Evolutionary conservation across 352 stramenopile genomes (phyloP).

Genomic region (Phytophthora quininea): DNA sequence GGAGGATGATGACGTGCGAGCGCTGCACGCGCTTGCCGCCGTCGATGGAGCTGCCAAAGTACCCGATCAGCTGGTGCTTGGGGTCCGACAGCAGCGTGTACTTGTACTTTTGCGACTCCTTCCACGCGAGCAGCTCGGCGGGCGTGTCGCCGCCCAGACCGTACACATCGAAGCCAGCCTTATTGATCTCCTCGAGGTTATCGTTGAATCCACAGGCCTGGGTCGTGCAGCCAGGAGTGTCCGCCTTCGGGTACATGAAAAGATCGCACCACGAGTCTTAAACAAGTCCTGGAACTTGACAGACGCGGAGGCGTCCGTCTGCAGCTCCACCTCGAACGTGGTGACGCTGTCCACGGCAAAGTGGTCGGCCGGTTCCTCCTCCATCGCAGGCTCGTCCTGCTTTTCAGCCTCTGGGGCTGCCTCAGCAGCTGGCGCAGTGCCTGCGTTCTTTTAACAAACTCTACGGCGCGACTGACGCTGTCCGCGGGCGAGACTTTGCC

Average conservation of each 20-base stretch:
- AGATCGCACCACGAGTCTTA: slow-evolving; percentile 76
- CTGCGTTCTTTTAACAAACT: slow-evolving; percentile 68
- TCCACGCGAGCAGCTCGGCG: slow-evolving; percentile 74
- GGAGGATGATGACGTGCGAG: slow-evolving; percentile 85
- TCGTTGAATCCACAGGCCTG: slow-evolving; percentile 89
- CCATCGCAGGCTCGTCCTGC: slow-evolving; percentile 12
- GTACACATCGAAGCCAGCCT: slow-evolving; percentile 82
- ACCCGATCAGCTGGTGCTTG: slow-evolving; percentile 73
- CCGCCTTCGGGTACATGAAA: slow-evolving; percentile 91
- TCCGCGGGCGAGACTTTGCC: slow-evolving; percentile 75
- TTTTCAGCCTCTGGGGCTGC: background rate
- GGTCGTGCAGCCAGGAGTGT: slow-evolving; percentile 84
- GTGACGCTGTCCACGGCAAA: slow-evolving; percentile 53
- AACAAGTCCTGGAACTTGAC: slow-evolving; percentile 77
- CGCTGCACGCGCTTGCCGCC: slow-evolving; percentile 69
- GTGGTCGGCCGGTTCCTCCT: slow-evolving; percentile 24
- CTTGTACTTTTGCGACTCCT: slow-evolving; percentile 77
- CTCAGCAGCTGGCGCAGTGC: background rate
- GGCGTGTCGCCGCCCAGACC: slow-evolving; percentile 78
- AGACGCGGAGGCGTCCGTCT: slow-evolving; percentile 62
- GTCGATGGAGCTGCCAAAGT: slow-evolving; percentile 80
- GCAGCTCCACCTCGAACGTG: slow-evolving; percentile 69
- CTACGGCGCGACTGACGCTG: slow-evolving; percentile 75
- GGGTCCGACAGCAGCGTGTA: slow-evolving; percentile 86
- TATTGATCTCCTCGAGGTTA: slow-evolving; percentile 76